These are phyloP conservation scores for Saprolegnia parasitica DNA, from an alignment of 352 stramenopile species.

Conservation along the genomic window DNA sequence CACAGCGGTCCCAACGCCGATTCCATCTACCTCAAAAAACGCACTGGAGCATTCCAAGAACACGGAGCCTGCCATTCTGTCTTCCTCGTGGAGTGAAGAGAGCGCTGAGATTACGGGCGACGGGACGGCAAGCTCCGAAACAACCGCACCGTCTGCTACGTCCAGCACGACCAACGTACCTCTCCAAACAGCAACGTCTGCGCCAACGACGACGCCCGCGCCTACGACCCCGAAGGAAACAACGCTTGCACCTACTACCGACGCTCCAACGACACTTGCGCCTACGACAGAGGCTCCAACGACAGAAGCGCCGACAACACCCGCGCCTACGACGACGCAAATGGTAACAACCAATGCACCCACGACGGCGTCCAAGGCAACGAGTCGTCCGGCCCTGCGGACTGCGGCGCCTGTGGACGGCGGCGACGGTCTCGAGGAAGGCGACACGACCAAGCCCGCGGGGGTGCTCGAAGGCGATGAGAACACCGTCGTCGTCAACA, in stretches of 20 bases:
- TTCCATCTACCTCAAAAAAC: neutral
- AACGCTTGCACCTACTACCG: neutral
- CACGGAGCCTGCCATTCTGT: no score
- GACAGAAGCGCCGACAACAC: neutral
- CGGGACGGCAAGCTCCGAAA: neutral
- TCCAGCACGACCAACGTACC: no score
- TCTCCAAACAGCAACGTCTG: neutral
- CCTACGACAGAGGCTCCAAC: neutral
- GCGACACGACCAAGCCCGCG: neutral
- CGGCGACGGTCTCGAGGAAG: neutral
- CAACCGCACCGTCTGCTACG: neutral
- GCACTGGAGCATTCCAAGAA: no score
- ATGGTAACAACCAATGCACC: neutral
- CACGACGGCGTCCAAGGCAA: neutral
- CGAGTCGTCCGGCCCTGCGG: neutral
- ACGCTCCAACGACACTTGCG: neutral
- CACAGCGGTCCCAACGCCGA: neutral
- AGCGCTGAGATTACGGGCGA: no score
- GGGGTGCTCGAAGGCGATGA: no score
- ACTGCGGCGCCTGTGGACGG: neutral
- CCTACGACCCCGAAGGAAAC: neutral
- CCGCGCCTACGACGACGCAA: slow-evolving; percentile 1
- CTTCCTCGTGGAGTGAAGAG: no score
- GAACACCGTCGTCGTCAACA: neutral
- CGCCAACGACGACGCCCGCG: neutral